Evolutionary conservation across 202 grass and related monocot species (phyloP), one percentile per base, ranked within the genome.

Genomic region (Tripidium arundinaceum): DNA sequence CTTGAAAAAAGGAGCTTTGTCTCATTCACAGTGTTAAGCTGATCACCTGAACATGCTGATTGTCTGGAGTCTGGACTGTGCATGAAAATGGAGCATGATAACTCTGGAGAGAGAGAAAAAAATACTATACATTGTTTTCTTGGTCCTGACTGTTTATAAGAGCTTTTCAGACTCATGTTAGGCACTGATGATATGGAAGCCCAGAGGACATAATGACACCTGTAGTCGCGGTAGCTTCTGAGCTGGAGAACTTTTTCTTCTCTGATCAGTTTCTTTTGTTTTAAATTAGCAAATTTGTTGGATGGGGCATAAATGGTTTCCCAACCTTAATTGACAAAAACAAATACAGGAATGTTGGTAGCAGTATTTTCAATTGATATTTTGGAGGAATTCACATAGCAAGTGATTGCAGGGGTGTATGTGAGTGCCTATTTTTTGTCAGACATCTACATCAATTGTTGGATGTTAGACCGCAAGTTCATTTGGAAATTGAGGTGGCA

Each of bases 201-300:
- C 36, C 28, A 66, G 7, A 74, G 50, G 64, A 58, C 59, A 66
- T 13, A 68, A 25, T 42, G 21, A 31, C 71, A 57, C 19, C 54
- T 75, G 7, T 59, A 67, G 49, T n/a, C n/a, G 8, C n/a, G 24
- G 79, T 75, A 75, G 46, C 34, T 66, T 83, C 24, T 55, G 71
- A 40, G 27, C 55, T 37, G 62, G 16, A 63, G 33, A 68, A 57
- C 0, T 0, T 22, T 57, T 57, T 79, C 46, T 43, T 76, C 74
- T 79, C 31, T 54, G 37, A 50, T 15, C 26, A 67, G 13, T 79
- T 39, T 49, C 25, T 50, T 25, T 61, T 26, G 11, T 11, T 25
- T 60, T 14, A 62, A 62, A 62, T 16, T 63, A 31, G 61, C 61
- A 63, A 63, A 31, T 62, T 62, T 31, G n/a, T 62, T 1, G 6